phyloP scores from a whole-genome alignment of 768 basidiomycete genomes.

The Termitomyces sp. region DNA sequence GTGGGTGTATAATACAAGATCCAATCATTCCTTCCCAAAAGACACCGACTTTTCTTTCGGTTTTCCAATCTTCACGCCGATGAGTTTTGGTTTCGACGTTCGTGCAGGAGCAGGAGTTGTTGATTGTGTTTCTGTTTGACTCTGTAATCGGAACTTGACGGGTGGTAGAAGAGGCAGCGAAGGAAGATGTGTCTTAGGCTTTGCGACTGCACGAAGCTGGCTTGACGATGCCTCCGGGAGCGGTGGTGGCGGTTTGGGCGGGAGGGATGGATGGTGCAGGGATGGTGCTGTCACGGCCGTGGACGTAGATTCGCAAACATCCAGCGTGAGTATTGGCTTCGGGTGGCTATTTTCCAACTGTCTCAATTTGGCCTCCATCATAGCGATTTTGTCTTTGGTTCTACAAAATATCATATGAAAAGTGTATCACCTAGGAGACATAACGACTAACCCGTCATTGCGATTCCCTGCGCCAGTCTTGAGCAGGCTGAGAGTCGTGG shows the following conservation, averaged over 20 bases:
- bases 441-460: conserved; percentile 42
- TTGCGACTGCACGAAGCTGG: conserved; percentile 7
- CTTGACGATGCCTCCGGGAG: conserved; percentile 15
- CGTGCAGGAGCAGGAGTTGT: conserved; percentile 1
- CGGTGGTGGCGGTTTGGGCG: conserved; percentile 34
- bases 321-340: conserved; percentile 12
- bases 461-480: conserved; percentile 60
- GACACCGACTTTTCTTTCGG: conserved; percentile 22
- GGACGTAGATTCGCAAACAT: conserved; percentile 4
- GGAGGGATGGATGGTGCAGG: conserved; percentile 32
- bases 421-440: not conserved
- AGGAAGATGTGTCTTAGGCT: conserved; percentile 18
- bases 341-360: conserved; percentile 55
- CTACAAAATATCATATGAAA: conserved; percentile 30
- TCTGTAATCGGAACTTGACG: conserved; percentile 5
- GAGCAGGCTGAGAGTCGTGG: conserved; percentile 84
- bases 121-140: conserved; percentile 4
- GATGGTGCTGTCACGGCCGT: conserved; percentile 5
- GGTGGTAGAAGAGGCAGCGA: conserved; percentile 18
- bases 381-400: conserved; percentile 85
- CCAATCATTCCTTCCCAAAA: conserved; percentile 1
- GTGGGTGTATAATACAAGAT: not conserved
- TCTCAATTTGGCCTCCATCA: conserved; percentile 92
- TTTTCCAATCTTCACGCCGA: conserved; percentile 36
- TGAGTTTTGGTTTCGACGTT: conserved; percentile 21